phyloP scores from a whole-genome alignment of 2,329 filamentous ascomycete species.

The Epichloe hybrida region DNA sequence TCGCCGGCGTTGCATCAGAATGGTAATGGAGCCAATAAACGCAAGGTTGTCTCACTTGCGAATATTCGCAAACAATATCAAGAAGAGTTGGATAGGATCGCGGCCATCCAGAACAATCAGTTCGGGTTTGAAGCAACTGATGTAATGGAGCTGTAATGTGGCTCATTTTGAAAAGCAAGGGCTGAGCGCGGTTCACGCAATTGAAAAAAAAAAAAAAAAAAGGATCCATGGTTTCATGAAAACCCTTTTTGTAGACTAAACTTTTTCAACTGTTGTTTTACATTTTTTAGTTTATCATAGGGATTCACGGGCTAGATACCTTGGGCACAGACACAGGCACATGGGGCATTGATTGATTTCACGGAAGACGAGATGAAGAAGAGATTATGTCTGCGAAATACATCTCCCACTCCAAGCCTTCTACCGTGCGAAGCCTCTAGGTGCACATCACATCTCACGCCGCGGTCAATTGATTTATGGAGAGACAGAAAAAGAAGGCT shows the following conservation, averaged over 20 bases:
- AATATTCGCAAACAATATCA: conserved; percentile 85
- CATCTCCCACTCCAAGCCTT: neutral
- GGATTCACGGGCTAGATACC: conserved; percentile 16
- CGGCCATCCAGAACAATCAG: conserved; percentile 76
- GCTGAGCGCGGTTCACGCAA: neutral
- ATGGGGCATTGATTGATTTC: neutral
- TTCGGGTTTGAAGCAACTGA: conserved; percentile 58
- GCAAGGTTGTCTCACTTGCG: conserved; percentile 70
- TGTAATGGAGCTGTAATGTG: conserved; percentile 33
- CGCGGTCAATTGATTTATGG: neutral
- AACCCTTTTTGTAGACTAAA: neutral
- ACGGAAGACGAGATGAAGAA: conserved; percentile 13
- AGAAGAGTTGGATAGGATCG: conserved; percentile 75
- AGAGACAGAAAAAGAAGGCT: neutral
- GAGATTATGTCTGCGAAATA: neutral
- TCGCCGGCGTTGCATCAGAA: conserved; percentile 12
- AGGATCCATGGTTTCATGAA: neutral
- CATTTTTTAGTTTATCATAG: neutral
- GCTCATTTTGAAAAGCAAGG: neutral
- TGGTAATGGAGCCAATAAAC: conserved; percentile 29
- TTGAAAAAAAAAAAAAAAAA: neutral
- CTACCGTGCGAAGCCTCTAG: neutral
- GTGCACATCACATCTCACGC: too few relatives aligned
- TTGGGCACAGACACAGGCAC: conserved; percentile 7
- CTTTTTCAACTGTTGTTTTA: neutral